These are phyloP conservation scores for Neurospora pannonica DNA, from an alignment of 495 filamentous ascomycete genomes.

Conservation along the genomic window DNA sequence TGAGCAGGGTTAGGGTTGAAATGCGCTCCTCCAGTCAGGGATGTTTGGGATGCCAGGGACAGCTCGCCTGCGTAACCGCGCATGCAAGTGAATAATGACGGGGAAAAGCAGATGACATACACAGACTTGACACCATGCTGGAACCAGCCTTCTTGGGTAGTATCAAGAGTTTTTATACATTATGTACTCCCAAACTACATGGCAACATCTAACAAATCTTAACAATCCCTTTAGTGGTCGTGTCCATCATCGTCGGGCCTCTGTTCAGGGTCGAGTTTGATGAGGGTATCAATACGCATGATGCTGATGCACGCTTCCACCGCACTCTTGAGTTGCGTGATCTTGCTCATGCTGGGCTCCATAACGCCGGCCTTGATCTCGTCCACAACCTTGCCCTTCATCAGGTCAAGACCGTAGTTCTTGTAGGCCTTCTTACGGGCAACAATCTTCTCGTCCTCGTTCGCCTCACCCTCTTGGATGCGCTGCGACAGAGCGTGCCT, in stretches of 20 bases:
- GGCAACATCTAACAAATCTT: not conserved
- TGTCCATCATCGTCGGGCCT: constrained; percentile 68
- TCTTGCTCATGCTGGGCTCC: constrained; percentile 97
- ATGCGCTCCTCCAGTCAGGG: not conserved
- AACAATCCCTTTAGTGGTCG: constrained; percentile 42
- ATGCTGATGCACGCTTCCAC: constrained; percentile 98
- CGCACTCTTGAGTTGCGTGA: constrained; percentile 95
- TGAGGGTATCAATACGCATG: constrained; percentile 99
- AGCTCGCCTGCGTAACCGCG: not conserved
- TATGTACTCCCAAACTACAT: not conserved
- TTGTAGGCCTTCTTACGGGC: constrained; percentile 94
- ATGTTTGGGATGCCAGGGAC: not conserved
- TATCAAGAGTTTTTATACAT: not conserved
- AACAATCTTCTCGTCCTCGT: constrained; percentile 76
- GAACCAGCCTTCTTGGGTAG: not conserved
- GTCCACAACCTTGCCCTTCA: constrained; percentile 85
- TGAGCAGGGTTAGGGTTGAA: not conserved
- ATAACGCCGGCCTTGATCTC: constrained; percentile 89
- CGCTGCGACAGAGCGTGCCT: constrained; percentile 91
- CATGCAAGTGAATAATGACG: not conserved
- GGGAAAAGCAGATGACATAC: not conserved
- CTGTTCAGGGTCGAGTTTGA: constrained; percentile 92
- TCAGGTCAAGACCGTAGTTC: constrained; percentile 92
- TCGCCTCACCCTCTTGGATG: constrained; percentile 69
- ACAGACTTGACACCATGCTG: not conserved